These are phyloP conservation scores for Inga laurina DNA, from an alignment of 306 rosid genomes.

Conservation along the genomic window DNA sequence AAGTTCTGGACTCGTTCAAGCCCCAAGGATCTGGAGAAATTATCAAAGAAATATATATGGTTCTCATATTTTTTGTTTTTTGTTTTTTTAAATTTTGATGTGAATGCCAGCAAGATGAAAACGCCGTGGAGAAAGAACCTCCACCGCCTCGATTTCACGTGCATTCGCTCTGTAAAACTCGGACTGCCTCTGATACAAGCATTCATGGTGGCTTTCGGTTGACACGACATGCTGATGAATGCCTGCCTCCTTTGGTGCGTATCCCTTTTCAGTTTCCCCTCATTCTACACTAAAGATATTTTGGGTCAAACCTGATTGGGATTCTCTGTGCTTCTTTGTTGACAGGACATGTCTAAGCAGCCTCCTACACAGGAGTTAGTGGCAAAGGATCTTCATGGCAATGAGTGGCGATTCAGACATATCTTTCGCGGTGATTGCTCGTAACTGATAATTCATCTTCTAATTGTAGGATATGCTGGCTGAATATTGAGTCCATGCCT, in stretches of 20 bases:
- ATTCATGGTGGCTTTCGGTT: conserved; percentile 88
- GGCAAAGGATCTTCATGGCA: conserved; percentile 79
- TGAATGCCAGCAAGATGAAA: conserved; percentile 67
- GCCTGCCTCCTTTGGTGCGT: conserved; percentile 88
- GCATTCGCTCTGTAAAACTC: conserved; percentile 82
- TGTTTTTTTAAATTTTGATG: conserved; percentile 2
- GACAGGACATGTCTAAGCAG: conserved; percentile 88
- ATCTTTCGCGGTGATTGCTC: conserved; percentile 71
- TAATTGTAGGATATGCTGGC: not conserved
- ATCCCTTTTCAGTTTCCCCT: not conserved
- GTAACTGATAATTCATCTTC: not conserved
- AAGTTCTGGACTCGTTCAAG: conserved; percentile 17
- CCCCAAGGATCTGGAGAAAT: not conserved
- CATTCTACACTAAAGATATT: not conserved
- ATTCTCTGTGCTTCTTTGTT: not conserved
- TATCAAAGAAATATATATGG: not conserved
- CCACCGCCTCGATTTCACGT: conserved; percentile 69
- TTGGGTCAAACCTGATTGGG: not conserved
- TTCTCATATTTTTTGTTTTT: not conserved
- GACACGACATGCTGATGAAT: conserved; percentile 90
- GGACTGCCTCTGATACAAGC: conserved; percentile 92
- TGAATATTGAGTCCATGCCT: not conserved
- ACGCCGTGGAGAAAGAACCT: conserved; percentile 58
- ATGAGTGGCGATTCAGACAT: conserved; percentile 85
- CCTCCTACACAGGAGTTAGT: conserved; percentile 92